Percentiles rank a stretch among this genome's conserved stretches.
These are phyloP conservation scores for Phycomyces blakesleeanus DNA, from an alignment of 192 early-diverging fungal genomes.

Conservation along the genomic window DNA sequence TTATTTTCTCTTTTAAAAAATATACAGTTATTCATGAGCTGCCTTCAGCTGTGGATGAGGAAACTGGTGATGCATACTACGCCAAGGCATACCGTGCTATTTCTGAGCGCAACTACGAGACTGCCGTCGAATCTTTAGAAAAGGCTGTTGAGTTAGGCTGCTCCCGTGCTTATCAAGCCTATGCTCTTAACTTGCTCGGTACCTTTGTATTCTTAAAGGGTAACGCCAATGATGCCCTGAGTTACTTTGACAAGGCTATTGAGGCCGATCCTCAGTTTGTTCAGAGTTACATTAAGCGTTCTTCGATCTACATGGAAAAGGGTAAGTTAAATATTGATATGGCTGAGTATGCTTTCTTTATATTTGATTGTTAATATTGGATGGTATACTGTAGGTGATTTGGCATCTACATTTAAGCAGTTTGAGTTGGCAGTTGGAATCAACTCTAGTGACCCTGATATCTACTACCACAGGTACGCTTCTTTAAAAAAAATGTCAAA, in stretches of 20 bases:
- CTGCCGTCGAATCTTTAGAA: constrained; percentile 57
- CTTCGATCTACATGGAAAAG: constrained; percentile 88
- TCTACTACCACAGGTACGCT: constrained; percentile 73
- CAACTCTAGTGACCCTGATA: constrained; percentile 74
- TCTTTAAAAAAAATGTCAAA: too few relatives aligned
- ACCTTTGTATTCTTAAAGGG: constrained; percentile 89
- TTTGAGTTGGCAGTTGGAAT: constrained; percentile 70
- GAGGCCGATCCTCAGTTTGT: constrained; percentile 73
- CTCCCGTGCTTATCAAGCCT: constrained; percentile 44
- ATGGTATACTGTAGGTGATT: constrained; percentile 43
- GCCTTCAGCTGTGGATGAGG: constrained; percentile 16
- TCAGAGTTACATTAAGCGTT: constrained; percentile 85
- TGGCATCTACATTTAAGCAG: constrained; percentile 56
- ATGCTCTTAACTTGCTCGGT: constrained; percentile 81
- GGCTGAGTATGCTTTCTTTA: too few relatives aligned
- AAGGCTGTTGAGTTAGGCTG: constrained; percentile 63
- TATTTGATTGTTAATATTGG: too few relatives aligned
- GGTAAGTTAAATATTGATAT: constrained; percentile 3
- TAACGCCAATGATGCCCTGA: constrained; percentile 66
- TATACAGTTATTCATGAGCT: constrained; percentile 21
- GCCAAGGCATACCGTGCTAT: constrained; percentile 51
- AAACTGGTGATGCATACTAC: constrained; percentile 50
- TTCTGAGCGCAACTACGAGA: constrained; percentile 51
- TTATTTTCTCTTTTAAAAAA: neutral
- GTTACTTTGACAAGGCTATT: constrained; percentile 76